Base-by-base conservation (phyloP, 1,139 yeast species). In the Blastobotrys arbuscula region DNA sequence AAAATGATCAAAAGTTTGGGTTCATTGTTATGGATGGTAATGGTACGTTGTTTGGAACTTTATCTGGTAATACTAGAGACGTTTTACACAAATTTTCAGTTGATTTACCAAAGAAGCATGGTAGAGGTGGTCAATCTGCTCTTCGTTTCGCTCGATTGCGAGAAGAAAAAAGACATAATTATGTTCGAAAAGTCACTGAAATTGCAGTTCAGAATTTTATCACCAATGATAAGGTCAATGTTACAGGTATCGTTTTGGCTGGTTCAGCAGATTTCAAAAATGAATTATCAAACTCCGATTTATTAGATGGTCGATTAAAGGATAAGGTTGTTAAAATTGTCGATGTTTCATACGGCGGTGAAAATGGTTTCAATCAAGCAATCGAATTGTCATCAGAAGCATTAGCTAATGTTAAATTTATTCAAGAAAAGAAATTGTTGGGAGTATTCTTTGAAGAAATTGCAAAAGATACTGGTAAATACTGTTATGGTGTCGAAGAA, bases 51-150 rank as follows among this genome's bases (percentile, higher is more conserved):
- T 92, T 92, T 62, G 98, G 98, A 71, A 79, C 95, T n/a, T 81
- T 92, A 48, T 81, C 95, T 45, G 98, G 98, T 69, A 92, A 92
- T 74, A 90, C 96, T 46, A 83, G 98, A 75, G 97, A 94, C 57
- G 86, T 92, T 46, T 75, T 92, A 66, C 96, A 92, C 71, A 92
- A 92, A 71, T 92, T 92, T 72, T 84, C 96, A 2, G 98, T 92
- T 52, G 98, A 92, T 70, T 77, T 92, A 64, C 98, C 98, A 60
- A 92, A 92, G 75, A 92, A 92, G 86, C 98, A 92, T 76, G 98
- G 98, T 63, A 86, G 98, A 78, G 98, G 98, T 85, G 98, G 98
- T 84, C 98, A 92, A 76, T 92, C 98, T 54, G 98, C 98, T 42
- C 69, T 92, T 59, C 97, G 98, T 87, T 92, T 92, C 76, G 85